phyloP scores from a whole-genome alignment of 1,139 yeast genomes.

The Petasospora fabianii region DNA sequence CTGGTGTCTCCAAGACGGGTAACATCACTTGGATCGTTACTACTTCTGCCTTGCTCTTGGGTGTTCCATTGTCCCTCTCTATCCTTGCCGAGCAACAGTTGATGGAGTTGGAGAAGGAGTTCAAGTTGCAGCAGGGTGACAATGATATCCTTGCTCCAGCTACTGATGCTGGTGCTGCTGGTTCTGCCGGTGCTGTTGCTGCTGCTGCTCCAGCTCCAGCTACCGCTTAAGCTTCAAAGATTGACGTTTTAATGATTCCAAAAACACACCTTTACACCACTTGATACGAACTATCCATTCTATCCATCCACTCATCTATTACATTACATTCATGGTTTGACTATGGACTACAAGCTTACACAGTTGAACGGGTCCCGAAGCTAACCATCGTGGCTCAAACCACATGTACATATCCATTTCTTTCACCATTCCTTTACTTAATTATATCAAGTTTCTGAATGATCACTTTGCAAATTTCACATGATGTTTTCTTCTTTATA shows the following conservation, averaged over 20 bases:
- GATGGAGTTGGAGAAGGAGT: slow-evolving; percentile 90
- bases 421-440: not conserved
- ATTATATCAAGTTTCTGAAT: not conserved
- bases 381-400: not conserved
- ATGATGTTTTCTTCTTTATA: not conserved
- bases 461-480: no score
- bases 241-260: not conserved
- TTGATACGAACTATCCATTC: no score
- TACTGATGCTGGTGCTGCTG: no score
- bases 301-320: no score
- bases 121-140: slow-evolving; percentile 81
- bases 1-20: slow-evolving; percentile 60
- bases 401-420: slow-evolving; percentile 1
- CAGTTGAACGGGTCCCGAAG: no score
- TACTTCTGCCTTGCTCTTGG: slow-evolving; percentile 78
- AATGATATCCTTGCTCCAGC: slow-evolving; percentile 82
- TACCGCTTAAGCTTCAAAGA: slow-evolving; percentile 11
- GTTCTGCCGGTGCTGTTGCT: slow-evolving; percentile 26
- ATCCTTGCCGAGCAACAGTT: slow-evolving; percentile 90
- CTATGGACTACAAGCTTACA: no score
- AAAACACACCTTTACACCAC: not conserved
- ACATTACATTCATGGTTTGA: not conserved
- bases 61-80: slow-evolving; percentile 89
- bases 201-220: slow-evolving; percentile 28
- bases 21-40: slow-evolving; percentile 80